These are phyloP conservation scores for Cardamine occulta DNA, from an alignment of 345 rosid genomes.

Conservation along the genomic window DNA sequence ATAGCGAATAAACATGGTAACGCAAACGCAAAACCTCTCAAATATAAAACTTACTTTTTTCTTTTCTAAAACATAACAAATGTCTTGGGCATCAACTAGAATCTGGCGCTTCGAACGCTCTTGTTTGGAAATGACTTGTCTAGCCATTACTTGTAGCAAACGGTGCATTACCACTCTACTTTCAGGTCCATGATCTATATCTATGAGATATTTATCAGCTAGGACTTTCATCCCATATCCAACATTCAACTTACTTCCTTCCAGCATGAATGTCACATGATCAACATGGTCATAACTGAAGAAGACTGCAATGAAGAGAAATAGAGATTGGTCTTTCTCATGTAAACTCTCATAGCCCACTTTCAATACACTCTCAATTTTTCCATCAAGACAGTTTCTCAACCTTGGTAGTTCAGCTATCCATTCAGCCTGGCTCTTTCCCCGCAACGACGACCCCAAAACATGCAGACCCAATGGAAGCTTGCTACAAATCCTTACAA, in stretches of 20 bases:
- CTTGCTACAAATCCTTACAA: too few species aligned
- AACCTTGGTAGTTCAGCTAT: too few species aligned
- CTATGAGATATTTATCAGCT: neutral
- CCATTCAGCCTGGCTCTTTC: too few species aligned
- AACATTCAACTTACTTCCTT: neutral
- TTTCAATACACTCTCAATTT: neutral
- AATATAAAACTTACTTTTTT: neutral
- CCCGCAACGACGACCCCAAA: too few species aligned
- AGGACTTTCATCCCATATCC: neutral
- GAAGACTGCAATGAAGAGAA: constrained; percentile 39
- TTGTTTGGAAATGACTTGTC: constrained; percentile 12
- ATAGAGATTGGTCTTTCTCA: constrained; percentile 7
- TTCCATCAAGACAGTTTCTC: too few species aligned
- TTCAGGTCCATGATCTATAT: too few species aligned
- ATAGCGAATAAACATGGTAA: neutral
- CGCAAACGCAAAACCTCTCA: neutral
- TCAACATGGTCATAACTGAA: neutral
- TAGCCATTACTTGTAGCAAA: constrained; percentile 39
- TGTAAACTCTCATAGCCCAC: constrained; percentile 36
- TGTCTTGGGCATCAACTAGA: constrained; percentile 23
- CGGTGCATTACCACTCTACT: constrained; percentile 19
- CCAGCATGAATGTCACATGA: neutral
- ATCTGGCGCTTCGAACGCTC: constrained; percentile 17
- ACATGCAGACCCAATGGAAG: too few species aligned
- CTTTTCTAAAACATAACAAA: neutral